Conservation (phyloP, 192 early-diverging fungal genomes). For the Diversispora epigaea region DNA sequence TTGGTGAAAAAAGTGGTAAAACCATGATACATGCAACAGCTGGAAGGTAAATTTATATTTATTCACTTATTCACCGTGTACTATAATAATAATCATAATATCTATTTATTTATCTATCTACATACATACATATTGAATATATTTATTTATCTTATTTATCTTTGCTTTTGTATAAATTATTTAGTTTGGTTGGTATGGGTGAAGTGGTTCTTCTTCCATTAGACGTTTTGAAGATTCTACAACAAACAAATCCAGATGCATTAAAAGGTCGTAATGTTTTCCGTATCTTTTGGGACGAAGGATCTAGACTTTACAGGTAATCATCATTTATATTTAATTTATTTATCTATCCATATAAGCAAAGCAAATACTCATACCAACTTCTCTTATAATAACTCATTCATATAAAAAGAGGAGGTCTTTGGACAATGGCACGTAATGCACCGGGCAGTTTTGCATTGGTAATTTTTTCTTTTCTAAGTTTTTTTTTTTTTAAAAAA, state of each 20-base stretch:
- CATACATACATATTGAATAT: too few relatives aligned
- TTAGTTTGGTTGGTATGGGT: constrained; percentile 91
- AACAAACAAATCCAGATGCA: constrained; percentile 88
- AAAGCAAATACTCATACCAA: background rate
- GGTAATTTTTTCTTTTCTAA: constrained; percentile 38
- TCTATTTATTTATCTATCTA: too few relatives aligned
- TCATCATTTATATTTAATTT: background rate
- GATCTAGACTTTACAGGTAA: constrained; percentile 87
- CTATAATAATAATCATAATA: too few relatives aligned
- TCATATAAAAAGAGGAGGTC: constrained; percentile 64
- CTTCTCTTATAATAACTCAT: too few relatives aligned
- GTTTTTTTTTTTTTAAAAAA: too few relatives aligned
- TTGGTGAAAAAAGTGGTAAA: constrained; percentile 94
- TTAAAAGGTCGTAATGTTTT: constrained; percentile 80
- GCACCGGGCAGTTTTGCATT: constrained; percentile 98
- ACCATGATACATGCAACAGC: constrained; percentile 98
- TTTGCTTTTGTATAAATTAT: background rate
- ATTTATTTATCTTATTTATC: too few relatives aligned
- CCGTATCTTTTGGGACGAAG: constrained; percentile 82
- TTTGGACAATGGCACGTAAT: constrained; percentile 97
- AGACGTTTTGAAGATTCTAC: constrained; percentile 98
- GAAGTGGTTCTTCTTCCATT: constrained; percentile 95
- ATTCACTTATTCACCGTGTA: too few relatives aligned
- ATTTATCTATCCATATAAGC: background rate
- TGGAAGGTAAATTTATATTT: constrained; percentile 52